Percentiles rank a stretch among this genome's conserved stretches.
phyloP scores from a whole-genome alignment of 2,329 filamentous ascomycete species.

The Epichloe gansuensis region DNA sequence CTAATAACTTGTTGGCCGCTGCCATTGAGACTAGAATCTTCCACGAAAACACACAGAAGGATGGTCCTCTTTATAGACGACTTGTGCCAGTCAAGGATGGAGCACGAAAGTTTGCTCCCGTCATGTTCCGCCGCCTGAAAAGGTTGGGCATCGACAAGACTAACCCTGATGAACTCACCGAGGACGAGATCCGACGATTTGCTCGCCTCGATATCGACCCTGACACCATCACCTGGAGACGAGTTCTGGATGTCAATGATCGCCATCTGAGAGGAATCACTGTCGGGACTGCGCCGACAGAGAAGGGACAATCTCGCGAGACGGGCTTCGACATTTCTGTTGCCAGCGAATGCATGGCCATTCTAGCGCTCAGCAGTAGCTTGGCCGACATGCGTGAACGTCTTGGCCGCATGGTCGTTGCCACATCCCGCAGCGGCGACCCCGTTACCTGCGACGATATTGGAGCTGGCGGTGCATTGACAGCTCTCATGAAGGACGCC shows the following conservation, averaged over 20 bases:
- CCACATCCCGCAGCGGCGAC: conserved; percentile 72
- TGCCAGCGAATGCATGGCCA: conserved; percentile 96
- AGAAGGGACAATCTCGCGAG: conserved; percentile 77
- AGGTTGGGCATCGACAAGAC: conserved; percentile 96
- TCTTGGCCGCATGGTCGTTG: conserved; percentile 90
- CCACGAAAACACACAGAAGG: conserved; percentile 92
- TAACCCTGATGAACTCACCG: conserved; percentile 77
- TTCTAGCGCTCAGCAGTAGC: conserved; percentile 83
- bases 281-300: conserved; percentile 75
- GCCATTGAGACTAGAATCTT: conserved; percentile 98
- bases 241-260: conserved; percentile 95
- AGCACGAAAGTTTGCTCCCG: conserved; percentile 70
- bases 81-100: conserved; percentile 86
- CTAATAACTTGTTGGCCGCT: conserved; percentile 92
- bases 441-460: conserved; percentile 94
- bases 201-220: conserved; percentile 95
- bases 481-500: conserved; percentile 92
- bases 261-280: conserved; percentile 83
- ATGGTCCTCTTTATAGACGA: conserved; percentile 74
- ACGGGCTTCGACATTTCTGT: conserved; percentile 98
- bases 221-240: conserved; percentile 92
- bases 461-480: conserved; percentile 81
- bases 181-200: conserved; percentile 78
- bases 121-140: conserved; percentile 88
- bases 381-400: conserved; percentile 84